Conservation (phyloP, 2,329 filamentous ascomycete species). For the Rhytidhysteron rufulum region DNA sequence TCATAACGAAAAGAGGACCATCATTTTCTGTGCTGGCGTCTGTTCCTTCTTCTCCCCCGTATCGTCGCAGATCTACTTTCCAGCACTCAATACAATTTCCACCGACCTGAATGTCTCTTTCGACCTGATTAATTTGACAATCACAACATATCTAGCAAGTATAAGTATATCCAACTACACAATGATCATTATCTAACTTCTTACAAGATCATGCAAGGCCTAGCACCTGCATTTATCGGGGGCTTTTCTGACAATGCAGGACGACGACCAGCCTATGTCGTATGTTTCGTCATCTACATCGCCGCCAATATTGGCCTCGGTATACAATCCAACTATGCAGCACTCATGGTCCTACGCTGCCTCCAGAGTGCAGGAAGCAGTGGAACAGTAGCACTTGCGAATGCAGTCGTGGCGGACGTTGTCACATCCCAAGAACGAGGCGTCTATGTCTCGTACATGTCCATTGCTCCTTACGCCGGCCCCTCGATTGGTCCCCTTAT, state of each 20-base stretch:
- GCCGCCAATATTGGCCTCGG: constrained; percentile 31
- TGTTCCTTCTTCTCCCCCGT: constrained; percentile 26
- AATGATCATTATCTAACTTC: constrained; percentile 1
- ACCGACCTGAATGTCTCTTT: constrained; percentile 33
- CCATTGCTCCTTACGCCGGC: constrained; percentile 51
- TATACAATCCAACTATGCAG: constrained; percentile 28
- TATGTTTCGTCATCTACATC: constrained; percentile 33
- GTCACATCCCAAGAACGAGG: constrained; percentile 67
- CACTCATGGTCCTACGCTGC: constrained; percentile 31
- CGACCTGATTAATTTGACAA: constrained; percentile 42
- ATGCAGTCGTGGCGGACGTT: constrained; percentile 69
- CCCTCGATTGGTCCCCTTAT: constrained; percentile 32
- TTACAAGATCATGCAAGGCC: constrained; percentile 40
- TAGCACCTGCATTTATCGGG: constrained; percentile 51
- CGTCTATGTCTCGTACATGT: constrained; percentile 60
- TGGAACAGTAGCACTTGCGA: constrained; percentile 55
- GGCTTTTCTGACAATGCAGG: constrained; percentile 50
- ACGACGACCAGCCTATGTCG: constrained; percentile 48
- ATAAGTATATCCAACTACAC: constrained; percentile 9
- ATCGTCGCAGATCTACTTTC: constrained; percentile 24
- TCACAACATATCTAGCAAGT: constrained; percentile 41
- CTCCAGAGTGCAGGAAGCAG: constrained; percentile 38
- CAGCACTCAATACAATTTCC: constrained; percentile 21
- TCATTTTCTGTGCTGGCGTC: constrained; percentile 23
- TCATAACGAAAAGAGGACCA: constrained; percentile 21